Evolutionary conservation across 1,284 basidiomycete genomes (phyloP).

Genomic region (Cutaneotrichosporon spelunceum): DNA sequence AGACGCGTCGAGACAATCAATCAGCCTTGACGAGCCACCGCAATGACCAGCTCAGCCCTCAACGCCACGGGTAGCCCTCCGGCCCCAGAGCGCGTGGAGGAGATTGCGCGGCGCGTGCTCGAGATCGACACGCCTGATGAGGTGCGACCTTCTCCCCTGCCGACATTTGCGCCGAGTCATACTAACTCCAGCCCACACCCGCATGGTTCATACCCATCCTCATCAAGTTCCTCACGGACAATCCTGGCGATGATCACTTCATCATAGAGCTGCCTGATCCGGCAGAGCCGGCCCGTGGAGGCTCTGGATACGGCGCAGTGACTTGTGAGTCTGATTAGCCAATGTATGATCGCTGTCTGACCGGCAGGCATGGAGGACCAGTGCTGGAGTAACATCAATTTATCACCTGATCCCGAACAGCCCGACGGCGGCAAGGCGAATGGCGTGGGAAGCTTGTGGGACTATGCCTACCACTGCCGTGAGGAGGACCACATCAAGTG

Average conservation of each 20-base stretch:
- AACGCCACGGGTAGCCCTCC: slow-evolving; percentile 19
- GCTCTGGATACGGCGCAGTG: slow-evolving; percentile 39
- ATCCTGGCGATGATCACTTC: slow-evolving; percentile 40
- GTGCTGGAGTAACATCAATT: slow-evolving; percentile 41
- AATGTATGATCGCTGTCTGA: slow-evolving; percentile 1
- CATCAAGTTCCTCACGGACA: slow-evolving; percentile 21
- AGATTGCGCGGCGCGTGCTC: slow-evolving; percentile 11
- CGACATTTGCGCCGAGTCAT: neutral
- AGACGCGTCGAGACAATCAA: neutral
- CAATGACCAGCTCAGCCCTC: neutral
- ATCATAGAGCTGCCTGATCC: slow-evolving; percentile 36
- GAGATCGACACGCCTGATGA: slow-evolving; percentile 11
- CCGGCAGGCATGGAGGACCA: slow-evolving; percentile 44
- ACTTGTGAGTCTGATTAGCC: slow-evolving; percentile 35
- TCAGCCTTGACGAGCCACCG: neutral
- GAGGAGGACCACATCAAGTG: slow-evolving; percentile 5
- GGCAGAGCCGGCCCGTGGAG: slow-evolving; percentile 20
- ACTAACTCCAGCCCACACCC: slow-evolving; percentile 25
- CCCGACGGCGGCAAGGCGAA: slow-evolving; percentile 33
- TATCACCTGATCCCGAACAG: slow-evolving; percentile 34
- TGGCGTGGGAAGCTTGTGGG: slow-evolving; percentile 39
- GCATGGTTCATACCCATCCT: slow-evolving; percentile 26
- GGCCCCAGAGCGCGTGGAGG: slow-evolving; percentile 4
- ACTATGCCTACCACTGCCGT: slow-evolving; percentile 28
- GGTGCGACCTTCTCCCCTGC: slow-evolving; percentile 10